Evolutionary conservation across 1,284 basidiomycete species (phyloP).

Genomic region (Moniliophthora roreri): DNA sequence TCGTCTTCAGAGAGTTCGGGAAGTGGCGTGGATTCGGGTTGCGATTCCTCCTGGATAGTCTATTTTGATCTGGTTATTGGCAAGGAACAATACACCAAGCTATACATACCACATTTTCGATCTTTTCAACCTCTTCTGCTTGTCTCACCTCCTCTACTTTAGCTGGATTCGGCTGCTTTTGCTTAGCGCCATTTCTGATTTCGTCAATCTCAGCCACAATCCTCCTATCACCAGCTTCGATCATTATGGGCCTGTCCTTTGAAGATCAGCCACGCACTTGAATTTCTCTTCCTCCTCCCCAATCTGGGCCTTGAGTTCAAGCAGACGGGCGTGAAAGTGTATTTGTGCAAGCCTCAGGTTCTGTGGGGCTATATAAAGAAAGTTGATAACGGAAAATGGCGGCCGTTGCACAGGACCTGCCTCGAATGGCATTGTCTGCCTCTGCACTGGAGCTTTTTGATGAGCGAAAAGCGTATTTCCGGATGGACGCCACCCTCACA

Average conservation of each 20-base stretch:
- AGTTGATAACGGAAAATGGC: neutral
- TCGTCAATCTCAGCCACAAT: conserved; percentile 71
- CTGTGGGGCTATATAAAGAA: conserved; percentile 29
- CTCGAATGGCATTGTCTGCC: conserved; percentile 37
- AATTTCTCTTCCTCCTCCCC: conserved; percentile 73
- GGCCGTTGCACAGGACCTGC: conserved; percentile 27
- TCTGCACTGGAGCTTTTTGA: conserved; percentile 35
- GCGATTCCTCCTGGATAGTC: no score
- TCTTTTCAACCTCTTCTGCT: no score
- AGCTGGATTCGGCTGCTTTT: conserved; percentile 38
- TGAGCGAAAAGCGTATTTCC: neutral
- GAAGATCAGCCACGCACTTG: conserved; percentile 48
- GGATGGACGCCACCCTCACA: conserved; percentile 42
- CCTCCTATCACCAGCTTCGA: conserved; percentile 33
- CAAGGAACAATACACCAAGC: no score
- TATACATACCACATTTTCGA: no score
- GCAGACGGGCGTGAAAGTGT: conserved; percentile 67
- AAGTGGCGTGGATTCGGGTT: no score
- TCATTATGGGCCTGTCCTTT: neutral
- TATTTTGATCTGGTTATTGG: no score
- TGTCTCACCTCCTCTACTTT: no score
- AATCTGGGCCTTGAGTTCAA: conserved; percentile 71
- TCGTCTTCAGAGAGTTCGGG: conserved; percentile 32
- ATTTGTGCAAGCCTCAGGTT: conserved; percentile 74
- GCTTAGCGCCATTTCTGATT: conserved; percentile 72